Conservation (phyloP, 768 basidiomycete species). For the Hypsizygus marmoreus region DNA sequence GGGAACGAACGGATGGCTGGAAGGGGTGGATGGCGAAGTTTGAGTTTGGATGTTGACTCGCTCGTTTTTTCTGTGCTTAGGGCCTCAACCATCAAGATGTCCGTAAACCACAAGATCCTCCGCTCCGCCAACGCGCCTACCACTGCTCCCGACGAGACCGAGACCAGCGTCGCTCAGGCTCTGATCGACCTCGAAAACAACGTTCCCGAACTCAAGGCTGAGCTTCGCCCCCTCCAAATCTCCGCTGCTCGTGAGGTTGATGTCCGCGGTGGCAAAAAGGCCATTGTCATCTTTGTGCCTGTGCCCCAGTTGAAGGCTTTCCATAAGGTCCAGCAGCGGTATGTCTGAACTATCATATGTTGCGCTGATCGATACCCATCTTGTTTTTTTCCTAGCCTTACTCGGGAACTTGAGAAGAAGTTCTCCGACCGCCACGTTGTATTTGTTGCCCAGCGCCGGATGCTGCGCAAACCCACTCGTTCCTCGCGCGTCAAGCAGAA, state of each 20-base stretch:
- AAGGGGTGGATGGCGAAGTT: conserved; percentile 58
- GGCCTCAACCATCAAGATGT: conserved; percentile 61
- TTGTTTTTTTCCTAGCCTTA: conserved; percentile 61
- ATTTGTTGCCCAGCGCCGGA: conserved; percentile 97
- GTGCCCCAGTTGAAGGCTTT: conserved; percentile 97
- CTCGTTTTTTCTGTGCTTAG: conserved; percentile 25
- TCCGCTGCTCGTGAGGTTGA: conserved; percentile 99
- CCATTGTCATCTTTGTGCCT: conserved; percentile 97
- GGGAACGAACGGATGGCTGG: conserved; percentile 27
- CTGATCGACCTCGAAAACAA: conserved; percentile 97
- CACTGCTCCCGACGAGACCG: conserved; percentile 87
- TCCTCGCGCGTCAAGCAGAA: conserved; percentile 93
- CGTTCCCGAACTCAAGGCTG: conserved; percentile 96
- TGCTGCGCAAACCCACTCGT: conserved; percentile 96
- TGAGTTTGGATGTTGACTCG: conserved; percentile 51
- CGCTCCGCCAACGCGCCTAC: conserved; percentile 95
- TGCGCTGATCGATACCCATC: conserved; percentile 12
- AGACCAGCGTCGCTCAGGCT: conserved; percentile 91
- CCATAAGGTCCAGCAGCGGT: conserved; percentile 98
- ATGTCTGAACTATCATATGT: conserved; percentile 23
- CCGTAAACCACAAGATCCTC: conserved; percentile 81
- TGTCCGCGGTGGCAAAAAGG: conserved; percentile 99
- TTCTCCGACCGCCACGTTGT: conserved; percentile 99
- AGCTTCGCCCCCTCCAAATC: conserved; percentile 95
- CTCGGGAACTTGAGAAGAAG: conserved; percentile 99